phyloP scores from a whole-genome alignment of 1,284 basidiomycete species.

The Tranzscheliella williamsii region DNA sequence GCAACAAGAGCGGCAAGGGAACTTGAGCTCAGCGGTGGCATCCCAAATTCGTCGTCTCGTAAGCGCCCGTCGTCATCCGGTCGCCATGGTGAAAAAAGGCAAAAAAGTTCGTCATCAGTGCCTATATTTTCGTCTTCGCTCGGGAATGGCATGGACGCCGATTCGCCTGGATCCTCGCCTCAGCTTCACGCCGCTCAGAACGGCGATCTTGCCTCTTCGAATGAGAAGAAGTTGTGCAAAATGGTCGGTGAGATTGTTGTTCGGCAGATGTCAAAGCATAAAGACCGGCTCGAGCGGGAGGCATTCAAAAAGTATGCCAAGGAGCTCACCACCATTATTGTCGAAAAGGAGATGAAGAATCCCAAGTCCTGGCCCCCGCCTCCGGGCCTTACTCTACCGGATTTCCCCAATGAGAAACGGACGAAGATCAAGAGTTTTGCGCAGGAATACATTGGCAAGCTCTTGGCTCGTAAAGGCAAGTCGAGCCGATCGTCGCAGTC shows the following conservation, averaged over 20 bases:
- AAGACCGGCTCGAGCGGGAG: conserved; percentile 77
- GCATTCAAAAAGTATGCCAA: conserved; percentile 93
- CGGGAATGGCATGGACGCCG: conserved; percentile 1
- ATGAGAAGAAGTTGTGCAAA: conserved; percentile 68
- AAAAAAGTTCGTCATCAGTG: conserved; percentile 10
- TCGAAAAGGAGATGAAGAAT: conserved; percentile 87
- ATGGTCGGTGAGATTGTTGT: conserved; percentile 88
- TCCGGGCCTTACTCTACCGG: conserved; percentile 59
- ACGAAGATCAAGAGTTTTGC: conserved; percentile 90
- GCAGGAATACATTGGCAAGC: conserved; percentile 71
- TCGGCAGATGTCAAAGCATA: conserved; percentile 85
- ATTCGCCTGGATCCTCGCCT: neutral
- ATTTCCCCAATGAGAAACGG: conserved; percentile 79
- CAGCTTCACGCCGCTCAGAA: neutral
- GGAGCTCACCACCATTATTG: conserved; percentile 81
- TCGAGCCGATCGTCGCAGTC: conserved; percentile 1
- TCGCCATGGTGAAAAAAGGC: conserved; percentile 29
- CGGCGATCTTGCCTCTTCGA: conserved; percentile 8
- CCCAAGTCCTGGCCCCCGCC: conserved; percentile 64
- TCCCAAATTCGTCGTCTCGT: conserved; percentile 9
- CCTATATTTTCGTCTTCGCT: conserved; percentile 1
- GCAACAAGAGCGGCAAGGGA: conserved; percentile 25
- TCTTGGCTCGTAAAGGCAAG: conserved; percentile 35
- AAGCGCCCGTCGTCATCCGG: conserved; percentile 26
- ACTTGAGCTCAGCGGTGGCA: conserved; percentile 12